Evolutionary conservation across 2,329 filamentous ascomycete genomes (phyloP).

Genomic region (Cladorrhinum sp.): DNA sequence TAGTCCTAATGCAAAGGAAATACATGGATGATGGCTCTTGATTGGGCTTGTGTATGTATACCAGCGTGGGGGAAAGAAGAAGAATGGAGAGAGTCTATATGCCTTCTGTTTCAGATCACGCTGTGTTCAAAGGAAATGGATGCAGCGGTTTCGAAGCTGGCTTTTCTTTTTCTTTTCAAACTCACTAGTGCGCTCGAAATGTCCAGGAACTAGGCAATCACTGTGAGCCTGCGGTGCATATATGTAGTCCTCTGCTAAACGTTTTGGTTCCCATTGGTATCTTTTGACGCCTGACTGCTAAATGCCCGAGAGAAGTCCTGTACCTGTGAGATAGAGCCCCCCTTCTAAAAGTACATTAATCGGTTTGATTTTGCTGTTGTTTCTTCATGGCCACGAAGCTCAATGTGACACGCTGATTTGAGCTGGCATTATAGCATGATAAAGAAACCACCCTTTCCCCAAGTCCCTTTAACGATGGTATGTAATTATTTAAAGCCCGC

Average conservation of each 20-base stretch:
- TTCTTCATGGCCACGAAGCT: conserved; percentile 7
- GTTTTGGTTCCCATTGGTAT: conserved; percentile 8
- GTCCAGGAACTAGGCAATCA: background rate
- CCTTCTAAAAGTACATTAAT: conserved; percentile 25
- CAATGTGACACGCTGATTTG: background rate
- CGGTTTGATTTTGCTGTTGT: conserved; percentile 8
- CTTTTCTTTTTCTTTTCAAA: background rate
- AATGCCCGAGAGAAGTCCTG: conserved; percentile 15
- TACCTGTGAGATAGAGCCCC: conserved; percentile 14
- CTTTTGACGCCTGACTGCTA: conserved; percentile 18
- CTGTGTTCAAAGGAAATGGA: too few relatives aligned
- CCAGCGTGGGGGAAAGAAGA: conserved; percentile 2
- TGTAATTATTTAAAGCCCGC: background rate
- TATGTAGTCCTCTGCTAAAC: background rate
- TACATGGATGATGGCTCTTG: background rate
- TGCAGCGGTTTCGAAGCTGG: too few relatives aligned
- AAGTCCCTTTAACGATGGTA: conserved; percentile 15
- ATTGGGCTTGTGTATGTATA: conserved; percentile 23
- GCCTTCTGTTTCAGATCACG: background rate
- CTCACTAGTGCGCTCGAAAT: too few relatives aligned
- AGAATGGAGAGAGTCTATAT: background rate
- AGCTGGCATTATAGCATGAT: background rate
- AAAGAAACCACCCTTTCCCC: background rate
- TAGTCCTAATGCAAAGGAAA: background rate
- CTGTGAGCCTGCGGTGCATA: background rate